Evolutionary conservation across 2,329 filamentous ascomycete genomes (phyloP).

Genomic region (Colletotrichum sp.): DNA sequence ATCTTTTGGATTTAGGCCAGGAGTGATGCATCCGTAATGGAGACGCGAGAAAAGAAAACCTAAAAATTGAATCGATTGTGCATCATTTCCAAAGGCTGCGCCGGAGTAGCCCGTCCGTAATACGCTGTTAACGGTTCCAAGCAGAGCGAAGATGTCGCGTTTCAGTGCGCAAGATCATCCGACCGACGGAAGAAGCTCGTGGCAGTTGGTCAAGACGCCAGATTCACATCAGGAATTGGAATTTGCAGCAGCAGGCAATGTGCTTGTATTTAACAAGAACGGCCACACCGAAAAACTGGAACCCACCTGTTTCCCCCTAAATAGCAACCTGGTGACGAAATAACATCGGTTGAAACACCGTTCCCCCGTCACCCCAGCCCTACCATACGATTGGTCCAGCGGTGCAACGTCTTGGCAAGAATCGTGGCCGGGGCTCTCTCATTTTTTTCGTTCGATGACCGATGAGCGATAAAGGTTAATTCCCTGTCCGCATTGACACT

Average conservation of each 20-base stretch:
- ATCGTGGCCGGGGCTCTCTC: neutral
- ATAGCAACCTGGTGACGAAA: slow-evolving; percentile 2
- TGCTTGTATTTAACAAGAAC: neutral
- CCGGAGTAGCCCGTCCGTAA: neutral
- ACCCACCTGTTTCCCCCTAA: neutral
- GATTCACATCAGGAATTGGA: neutral
- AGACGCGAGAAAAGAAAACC: neutral
- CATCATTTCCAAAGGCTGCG: neutral
- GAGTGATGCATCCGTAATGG: neutral
- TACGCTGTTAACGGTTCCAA: neutral
- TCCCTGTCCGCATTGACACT: slow-evolving; percentile 8
- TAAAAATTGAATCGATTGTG: neutral
- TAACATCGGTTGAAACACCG: neutral
- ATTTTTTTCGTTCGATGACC: neutral
- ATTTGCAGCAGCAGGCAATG: neutral
- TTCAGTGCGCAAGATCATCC: neutral
- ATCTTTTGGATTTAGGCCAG: neutral
- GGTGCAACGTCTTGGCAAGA: neutral
- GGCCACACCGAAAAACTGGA: neutral
- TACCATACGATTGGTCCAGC: neutral
- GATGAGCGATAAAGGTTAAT: neutral
- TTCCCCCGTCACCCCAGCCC: neutral
- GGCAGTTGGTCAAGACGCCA: neutral
- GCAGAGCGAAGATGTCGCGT: neutral
- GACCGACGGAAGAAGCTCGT: neutral